Evolutionary conservation across 192 early-diverging fungal species (phyloP), one percentile per base, ranked within the genome.

Genomic region (Podila clonocystis): DNA sequence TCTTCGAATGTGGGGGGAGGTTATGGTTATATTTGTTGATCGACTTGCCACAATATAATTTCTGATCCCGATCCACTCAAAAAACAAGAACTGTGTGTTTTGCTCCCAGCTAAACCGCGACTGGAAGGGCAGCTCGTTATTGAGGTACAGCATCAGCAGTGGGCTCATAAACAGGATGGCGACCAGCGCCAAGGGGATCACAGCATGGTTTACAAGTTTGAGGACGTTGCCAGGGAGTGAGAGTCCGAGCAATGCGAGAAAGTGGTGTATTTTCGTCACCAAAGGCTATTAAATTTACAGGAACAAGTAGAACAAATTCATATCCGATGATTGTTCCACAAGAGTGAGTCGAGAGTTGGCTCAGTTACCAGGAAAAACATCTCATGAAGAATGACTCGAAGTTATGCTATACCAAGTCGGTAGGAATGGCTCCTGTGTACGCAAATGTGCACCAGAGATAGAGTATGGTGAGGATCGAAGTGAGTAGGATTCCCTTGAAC

Each of bases 161-260:
- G 91, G 91, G 0, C 92, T 92, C 26, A 89, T 34, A 67, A 91
- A 94, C 26, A 94, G 64, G 34, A 74, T 49, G 30, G 67, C 70
- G 17, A 87, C 82, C 30, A 92, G 67, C 6, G 78, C 2, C 6
- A 89, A 20, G 0, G 90, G 88, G 9, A 72, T 30, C 2, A 68
- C 33, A 11, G 73, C 28, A 9, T 76, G 58, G 28, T 38, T 59
- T 2, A 83, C 26, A 12, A 85, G n/a, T 26, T 76, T 63, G 33
- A 83, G 11, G 17, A 48, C 9, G 11, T 41, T n/a, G 0, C 33
- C 17, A 33, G 83, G 85, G 5, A 85, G 24, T 5, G 50, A 67
- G 8, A 88, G n/a, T 36, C 86, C 85, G 15, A 88, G 60, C 9
- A 84, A 55, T 9, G 52, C 52, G 24, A 8, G 64, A n/a, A 72